A percentile compares a stretch with the other conserved stretches of the same genome.
Evolutionary conservation across 148 eudicot species (phyloP).

Genomic region (Heliosperma pusillum): DNA sequence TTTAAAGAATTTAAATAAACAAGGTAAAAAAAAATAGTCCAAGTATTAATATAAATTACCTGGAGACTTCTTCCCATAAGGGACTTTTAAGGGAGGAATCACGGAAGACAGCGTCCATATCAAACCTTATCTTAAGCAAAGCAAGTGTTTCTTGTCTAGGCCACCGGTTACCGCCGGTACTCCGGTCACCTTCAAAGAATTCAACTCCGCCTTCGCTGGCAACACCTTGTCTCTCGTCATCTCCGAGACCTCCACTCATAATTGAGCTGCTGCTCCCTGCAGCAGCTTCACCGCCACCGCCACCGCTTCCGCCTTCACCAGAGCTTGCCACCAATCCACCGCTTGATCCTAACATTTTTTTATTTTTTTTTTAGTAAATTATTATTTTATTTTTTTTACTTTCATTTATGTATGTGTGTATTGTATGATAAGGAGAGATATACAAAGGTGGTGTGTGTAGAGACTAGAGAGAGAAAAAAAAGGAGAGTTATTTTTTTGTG

Average conservation of each 20-base stretch:
- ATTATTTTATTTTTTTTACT: not conserved
- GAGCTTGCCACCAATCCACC: conserved; percentile 33
- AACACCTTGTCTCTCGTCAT: no score
- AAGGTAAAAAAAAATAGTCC: not conserved
- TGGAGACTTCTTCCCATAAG: conserved; percentile 91
- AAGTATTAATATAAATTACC: conserved; percentile 29
- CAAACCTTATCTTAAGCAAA: conserved; percentile 70
- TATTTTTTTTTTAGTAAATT: not conserved
- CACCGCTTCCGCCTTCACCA: conserved; percentile 13
- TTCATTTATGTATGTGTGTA: conserved; percentile 6
- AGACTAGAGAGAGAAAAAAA: conserved; percentile 15
- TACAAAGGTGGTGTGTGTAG: not conserved
- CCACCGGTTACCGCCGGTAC: conserved; percentile 82
- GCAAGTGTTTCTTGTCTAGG: conserved; percentile 88
- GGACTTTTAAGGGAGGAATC: conserved; percentile 96
- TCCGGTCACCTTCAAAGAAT: conserved; percentile 37
- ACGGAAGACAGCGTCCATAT: conserved; percentile 85
- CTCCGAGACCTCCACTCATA: conserved; percentile 4
- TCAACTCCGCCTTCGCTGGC: conserved; percentile 19
- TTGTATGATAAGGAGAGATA: not conserved
- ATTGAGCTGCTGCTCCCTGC: conserved; percentile 6
- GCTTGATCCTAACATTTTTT: conserved; percentile 43
- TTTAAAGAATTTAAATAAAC: not conserved
- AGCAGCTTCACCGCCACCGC: not conserved
- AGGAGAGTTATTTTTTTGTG: not conserved